A percentile compares a stretch with the other conserved stretches of the same genome.
These are phyloP conservation scores for Neurospora africana DNA, from an alignment of 495 filamentous ascomycete genomes.

Conservation along the genomic window DNA sequence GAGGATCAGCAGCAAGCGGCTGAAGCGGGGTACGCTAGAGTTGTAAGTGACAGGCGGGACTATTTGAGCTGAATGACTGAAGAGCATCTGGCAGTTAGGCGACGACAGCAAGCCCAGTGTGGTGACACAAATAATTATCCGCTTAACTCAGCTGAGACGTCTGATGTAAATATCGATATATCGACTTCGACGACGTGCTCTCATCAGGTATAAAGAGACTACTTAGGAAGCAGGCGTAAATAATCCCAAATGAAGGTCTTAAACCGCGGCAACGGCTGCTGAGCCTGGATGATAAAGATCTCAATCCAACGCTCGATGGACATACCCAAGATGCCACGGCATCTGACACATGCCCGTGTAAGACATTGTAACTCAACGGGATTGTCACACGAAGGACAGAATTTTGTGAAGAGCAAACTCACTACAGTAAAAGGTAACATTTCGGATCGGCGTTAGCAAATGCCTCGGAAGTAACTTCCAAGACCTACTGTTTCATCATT, in stretches of 20 bases:
- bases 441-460: background rate
- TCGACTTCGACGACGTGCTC: background rate
- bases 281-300: background rate
- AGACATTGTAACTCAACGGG: background rate
- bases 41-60: background rate
- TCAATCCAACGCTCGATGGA: background rate
- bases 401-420: background rate
- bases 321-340: background rate
- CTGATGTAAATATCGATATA: background rate
- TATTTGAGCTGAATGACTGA: background rate
- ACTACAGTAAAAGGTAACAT: background rate
- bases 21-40: background rate
- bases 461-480: background rate
- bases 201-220: background rate
- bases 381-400: background rate
- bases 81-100: background rate
- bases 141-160: background rate
- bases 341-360: background rate
- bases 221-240: background rate
- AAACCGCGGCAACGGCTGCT: background rate
- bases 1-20: background rate
- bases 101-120: background rate
- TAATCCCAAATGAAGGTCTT: background rate
- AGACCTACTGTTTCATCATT: background rate
- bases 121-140: background rate